Percentiles rank a stretch among this genome's conserved stretches.
These are phyloP conservation scores for Penicillium alfredii DNA, from an alignment of 495 filamentous ascomycete species.

Conservation along the genomic window DNA sequence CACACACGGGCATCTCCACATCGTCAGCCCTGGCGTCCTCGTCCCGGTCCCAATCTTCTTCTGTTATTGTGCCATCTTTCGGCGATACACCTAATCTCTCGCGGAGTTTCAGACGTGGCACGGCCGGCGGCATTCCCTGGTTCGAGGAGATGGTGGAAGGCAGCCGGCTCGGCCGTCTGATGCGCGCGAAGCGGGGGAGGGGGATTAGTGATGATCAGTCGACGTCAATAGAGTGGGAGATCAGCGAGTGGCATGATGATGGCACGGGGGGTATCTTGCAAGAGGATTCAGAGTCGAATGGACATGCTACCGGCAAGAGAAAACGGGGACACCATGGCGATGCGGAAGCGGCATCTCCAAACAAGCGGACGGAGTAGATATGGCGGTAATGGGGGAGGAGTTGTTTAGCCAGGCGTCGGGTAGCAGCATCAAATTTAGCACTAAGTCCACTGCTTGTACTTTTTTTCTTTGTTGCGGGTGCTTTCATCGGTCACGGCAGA, in stretches of 20 bases:
- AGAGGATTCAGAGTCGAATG: slow-evolving; percentile 14
- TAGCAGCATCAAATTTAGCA: too few species aligned
- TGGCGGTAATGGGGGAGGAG: background rate
- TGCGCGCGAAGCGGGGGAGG: slow-evolving; percentile 51
- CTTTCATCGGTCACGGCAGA: too few species aligned
- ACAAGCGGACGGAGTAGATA: slow-evolving; percentile 9
- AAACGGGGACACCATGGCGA: slow-evolving; percentile 24
- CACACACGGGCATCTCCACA: slow-evolving; percentile 14
- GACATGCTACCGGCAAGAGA: slow-evolving; percentile 28
- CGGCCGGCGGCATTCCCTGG: slow-evolving; percentile 61
- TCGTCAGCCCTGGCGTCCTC: slow-evolving; percentile 5
- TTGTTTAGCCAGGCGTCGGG: background rate
- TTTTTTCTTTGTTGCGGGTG: too few species aligned
- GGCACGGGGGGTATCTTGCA: slow-evolving; percentile 31
- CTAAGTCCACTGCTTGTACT: too few species aligned
- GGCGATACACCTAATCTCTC: slow-evolving; percentile 13
- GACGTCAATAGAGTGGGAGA: slow-evolving; percentile 72
- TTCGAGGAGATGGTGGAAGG: slow-evolving; percentile 76
- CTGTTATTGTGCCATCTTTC: slow-evolving; percentile 22
- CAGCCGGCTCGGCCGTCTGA: slow-evolving; percentile 61
- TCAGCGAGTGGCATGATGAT: slow-evolving; percentile 67
- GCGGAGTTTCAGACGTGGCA: slow-evolving; percentile 29
- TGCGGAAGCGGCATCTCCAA: slow-evolving; percentile 3
- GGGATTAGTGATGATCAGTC: slow-evolving; percentile 49
- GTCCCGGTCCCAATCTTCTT: slow-evolving; percentile 5